These are phyloP conservation scores for Suillus brevipes DNA, from an alignment of 768 basidiomycete genomes.

Conservation along the genomic window DNA sequence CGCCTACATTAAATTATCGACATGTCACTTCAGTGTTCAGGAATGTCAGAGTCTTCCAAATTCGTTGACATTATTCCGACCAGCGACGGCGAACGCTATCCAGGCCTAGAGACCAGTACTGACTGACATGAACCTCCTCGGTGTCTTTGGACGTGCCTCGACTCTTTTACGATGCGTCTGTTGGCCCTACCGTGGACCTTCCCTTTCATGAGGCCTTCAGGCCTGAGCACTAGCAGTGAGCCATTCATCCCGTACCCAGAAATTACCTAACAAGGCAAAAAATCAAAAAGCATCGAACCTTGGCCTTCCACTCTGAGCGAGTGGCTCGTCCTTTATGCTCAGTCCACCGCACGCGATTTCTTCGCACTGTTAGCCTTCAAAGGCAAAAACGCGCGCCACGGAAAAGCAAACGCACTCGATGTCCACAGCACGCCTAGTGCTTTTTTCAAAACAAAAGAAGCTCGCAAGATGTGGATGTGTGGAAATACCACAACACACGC, in stretches of 20 bases:
- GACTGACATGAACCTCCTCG: background rate
- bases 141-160: background rate
- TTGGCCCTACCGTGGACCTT: background rate
- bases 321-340: slow-evolving; percentile 13
- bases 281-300: background rate
- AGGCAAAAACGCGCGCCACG: slow-evolving; percentile 18
- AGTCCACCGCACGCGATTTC: slow-evolving; percentile 21
- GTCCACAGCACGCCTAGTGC: slow-evolving; percentile 18
- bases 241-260: background rate
- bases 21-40: too few species aligned
- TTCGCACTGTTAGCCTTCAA: slow-evolving; percentile 19
- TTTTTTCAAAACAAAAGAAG: too few species aligned
- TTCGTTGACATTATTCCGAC: background rate
- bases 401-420: slow-evolving; percentile 27
- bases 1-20: too few species aligned
- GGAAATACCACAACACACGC: too few species aligned
- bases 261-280: background rate
- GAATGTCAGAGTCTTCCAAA: background rate
- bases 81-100: background rate
- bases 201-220: background rate
- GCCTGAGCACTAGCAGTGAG: background rate
- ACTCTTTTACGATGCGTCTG: background rate
- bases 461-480: too few species aligned
- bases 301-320: background rate
- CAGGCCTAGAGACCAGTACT: background rate